Conservation (phyloP, 352 stramenopile species). For the Globisporangium spiculum region DNA sequence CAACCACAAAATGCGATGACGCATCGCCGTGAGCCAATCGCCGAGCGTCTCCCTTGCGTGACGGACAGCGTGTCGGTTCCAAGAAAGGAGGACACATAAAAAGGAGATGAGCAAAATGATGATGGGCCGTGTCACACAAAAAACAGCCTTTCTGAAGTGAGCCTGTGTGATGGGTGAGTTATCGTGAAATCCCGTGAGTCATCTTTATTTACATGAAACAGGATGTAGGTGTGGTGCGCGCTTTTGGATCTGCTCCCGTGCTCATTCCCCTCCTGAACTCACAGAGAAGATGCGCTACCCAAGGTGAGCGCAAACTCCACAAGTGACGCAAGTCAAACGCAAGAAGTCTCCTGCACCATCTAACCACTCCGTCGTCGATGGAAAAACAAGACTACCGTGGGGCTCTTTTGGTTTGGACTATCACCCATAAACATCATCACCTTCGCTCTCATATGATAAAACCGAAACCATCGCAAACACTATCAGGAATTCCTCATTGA, state of each 20-base stretch:
- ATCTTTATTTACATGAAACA: neutral
- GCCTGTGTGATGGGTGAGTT: slow-evolving; percentile 21
- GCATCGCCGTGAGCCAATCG: slow-evolving; percentile 27
- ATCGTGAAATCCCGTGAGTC: slow-evolving; percentile 19
- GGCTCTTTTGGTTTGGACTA: too few species aligned
- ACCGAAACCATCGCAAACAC: too few species aligned
- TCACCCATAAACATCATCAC: too few species aligned
- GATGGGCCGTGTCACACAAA: neutral
- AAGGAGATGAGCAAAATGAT: neutral
- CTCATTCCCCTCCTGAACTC: too few species aligned
- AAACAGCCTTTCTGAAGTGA: slow-evolving; percentile 5
- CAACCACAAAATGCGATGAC: slow-evolving; percentile 18
- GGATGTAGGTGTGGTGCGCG: neutral
- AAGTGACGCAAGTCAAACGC: neutral
- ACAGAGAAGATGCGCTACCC: neutral
- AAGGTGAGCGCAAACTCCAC: neutral
- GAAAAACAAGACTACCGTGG: too few species aligned
- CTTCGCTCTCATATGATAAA: too few species aligned
- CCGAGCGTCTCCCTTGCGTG: neutral
- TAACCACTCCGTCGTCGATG: too few species aligned
- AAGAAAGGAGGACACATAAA: slow-evolving; percentile 15
- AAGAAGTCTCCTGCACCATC: too few species aligned
- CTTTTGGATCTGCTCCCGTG: too few species aligned
- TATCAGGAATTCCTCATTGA: too few species aligned
- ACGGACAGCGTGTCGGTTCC: slow-evolving; percentile 14